Base-by-base conservation (phyloP, 2,329 filamentous ascomycete species). In the Colletotrichum lupini region DNA sequence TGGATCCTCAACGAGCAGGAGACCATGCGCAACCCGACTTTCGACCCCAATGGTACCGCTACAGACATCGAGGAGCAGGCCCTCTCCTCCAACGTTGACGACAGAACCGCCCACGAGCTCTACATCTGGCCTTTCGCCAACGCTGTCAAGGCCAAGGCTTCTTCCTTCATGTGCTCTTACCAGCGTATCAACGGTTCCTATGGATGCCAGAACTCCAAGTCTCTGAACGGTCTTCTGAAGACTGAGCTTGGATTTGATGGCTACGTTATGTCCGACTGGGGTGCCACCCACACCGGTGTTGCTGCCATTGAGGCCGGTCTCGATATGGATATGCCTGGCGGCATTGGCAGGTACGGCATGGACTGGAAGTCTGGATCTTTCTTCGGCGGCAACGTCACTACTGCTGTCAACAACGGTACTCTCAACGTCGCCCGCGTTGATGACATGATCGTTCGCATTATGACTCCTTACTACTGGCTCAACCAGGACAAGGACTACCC, bases 21-120 rank as follows among this genome's bases (percentile, higher is more conserved):
- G 74, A 81, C 69, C 7, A 76, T 78, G 76, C 77, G 81, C 30
- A 81, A 80, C 76, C 79, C 79, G 7, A 74, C 70, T 1, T 79
- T 66, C 57, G 73, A 76, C 19, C 22, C 73, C 52, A 77, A 80
- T 14, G 80, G 78, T 22, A 78, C 77, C 5, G 2, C 77, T 2
- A 77, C 73, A 11, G 77, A 77, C 22, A 75, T 80, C n/a, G 57
- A 72, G 11, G 58, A 73, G n/a, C 79, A 81, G 73, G 77, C 81
- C 6, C 9, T 82, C n/a, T 81, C 79, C 5, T 72, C 79, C 26
- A 90, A 91, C 76, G 85, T 90, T 16, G 88, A 90, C 66, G 90
- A 92, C 78, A 82, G 89, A 7, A 89, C 90, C 9, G 82, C 91
- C 71, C 90, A 92, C 77, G 90, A 92, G 76, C 76, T 81, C 1